Percentiles rank a stretch among this genome's conserved stretches.
phyloP scores from a whole-genome alignment of 805 yeast species.

The Candida andamanensis region DNA sequence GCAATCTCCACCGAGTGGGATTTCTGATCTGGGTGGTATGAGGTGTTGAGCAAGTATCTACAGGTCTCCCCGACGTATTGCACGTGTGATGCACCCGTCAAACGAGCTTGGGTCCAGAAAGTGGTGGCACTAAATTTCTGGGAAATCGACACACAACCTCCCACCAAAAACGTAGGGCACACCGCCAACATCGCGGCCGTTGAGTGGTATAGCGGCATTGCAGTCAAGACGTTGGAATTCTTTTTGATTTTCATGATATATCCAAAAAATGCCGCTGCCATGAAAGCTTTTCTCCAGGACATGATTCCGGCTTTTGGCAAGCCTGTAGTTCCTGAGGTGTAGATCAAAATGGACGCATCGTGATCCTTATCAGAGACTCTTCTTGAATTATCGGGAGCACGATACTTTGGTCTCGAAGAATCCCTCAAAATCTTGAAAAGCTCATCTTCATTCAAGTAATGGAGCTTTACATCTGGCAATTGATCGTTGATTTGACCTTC shows the following conservation, averaged over 20 bases:
- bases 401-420: conserved; percentile 40
- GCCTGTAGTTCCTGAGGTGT: conserved; percentile 94
- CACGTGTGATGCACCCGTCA: conserved; percentile 68
- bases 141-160: conserved; percentile 74
- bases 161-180: conserved; percentile 57
- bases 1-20: conserved; percentile 63
- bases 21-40: conserved; percentile 60
- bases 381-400: conserved; percentile 55
- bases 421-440: conserved; percentile 39
- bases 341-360: conserved; percentile 67
- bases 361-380: conserved; percentile 53
- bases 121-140: conserved; percentile 77
- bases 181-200: conserved; percentile 88
- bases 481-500: conserved; percentile 34
- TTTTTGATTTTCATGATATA: conserved; percentile 56
- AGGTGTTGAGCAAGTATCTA: conserved; percentile 69
- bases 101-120: conserved; percentile 84
- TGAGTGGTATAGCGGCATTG: conserved; percentile 95
- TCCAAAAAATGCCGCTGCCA: conserved; percentile 70
- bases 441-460: conserved; percentile 49
- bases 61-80: conserved; percentile 97
- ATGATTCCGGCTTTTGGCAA: conserved; percentile 90
- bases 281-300: conserved; percentile 80
- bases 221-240: conserved; percentile 64
- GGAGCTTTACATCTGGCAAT: conserved; percentile 35